Percentiles rank a stretch among this genome's conserved stretches.
Evolutionary conservation across 1,139 yeast species (phyloP).

Genomic region (Hansenula sp.): DNA sequence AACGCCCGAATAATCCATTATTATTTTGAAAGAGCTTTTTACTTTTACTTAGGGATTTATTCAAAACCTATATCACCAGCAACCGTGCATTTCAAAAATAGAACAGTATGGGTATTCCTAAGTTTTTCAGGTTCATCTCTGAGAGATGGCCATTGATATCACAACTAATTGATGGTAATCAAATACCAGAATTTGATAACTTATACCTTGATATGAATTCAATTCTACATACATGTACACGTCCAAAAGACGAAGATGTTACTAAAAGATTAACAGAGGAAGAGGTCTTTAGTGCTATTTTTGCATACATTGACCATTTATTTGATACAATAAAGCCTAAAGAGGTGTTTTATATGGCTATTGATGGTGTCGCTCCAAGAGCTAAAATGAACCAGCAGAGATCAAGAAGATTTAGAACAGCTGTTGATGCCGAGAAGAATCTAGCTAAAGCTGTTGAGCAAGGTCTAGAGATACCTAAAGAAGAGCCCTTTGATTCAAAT

Average conservation of each 20-base stretch:
- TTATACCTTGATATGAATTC: conserved; percentile 97
- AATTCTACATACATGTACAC: conserved; percentile 90
- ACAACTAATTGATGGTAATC: conserved; percentile 78
- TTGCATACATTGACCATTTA: conserved; percentile 90
- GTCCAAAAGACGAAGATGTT: conserved; percentile 62
- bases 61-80: no score
- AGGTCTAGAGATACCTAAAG: conserved; percentile 43
- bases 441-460: conserved; percentile 43
- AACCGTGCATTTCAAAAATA: no score
- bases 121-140: conserved; percentile 92
- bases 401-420: conserved; percentile 93
- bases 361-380: conserved; percentile 99
- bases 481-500: conserved; percentile 83
- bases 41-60: no score
- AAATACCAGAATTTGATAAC: conserved; percentile 92
- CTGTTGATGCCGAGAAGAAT: conserved; percentile 85
- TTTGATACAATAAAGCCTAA: conserved; percentile 85
- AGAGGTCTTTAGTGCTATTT: conserved; percentile 89
- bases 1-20: no score
- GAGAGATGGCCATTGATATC: conserved; percentile 99
- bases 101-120: conserved; percentile 75
- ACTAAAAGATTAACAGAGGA: conserved; percentile 75
- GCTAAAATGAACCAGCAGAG: conserved; percentile 99
- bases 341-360: conserved; percentile 91
- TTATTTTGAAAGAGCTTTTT: no score